phyloP scores from a whole-genome alignment of 2,329 filamentous ascomycete species.

The Trichophyton equinum region DNA sequence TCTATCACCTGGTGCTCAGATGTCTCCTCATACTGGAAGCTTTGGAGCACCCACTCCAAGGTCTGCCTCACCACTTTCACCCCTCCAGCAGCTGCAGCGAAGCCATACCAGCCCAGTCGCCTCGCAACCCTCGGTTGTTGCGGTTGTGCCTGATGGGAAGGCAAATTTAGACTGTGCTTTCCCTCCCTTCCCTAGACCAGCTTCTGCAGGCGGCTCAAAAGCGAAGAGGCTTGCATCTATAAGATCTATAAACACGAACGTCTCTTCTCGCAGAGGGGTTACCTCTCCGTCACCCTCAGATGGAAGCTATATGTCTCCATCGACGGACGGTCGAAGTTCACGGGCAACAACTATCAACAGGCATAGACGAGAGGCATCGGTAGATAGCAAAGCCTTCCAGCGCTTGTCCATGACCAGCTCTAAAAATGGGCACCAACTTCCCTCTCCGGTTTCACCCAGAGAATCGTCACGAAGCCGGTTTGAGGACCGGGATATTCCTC shows the following conservation, averaged over 20 bases:
- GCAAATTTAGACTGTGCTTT: conserved; percentile 42
- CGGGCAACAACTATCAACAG: neutral
- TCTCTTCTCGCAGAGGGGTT: neutral
- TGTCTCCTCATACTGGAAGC: conserved; percentile 23
- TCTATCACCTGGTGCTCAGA: conserved; percentile 45
- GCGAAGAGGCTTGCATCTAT: conserved; percentile 2
- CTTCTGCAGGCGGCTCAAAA: conserved; percentile 15
- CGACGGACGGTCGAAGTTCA: neutral
- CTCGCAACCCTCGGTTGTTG: conserved; percentile 34
- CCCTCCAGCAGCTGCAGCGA: conserved; percentile 26
- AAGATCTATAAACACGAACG: conserved; percentile 2
- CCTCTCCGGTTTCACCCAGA: conserved; percentile 8
- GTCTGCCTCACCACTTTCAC: conserved; percentile 51
- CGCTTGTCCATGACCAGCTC: conserved; percentile 12
- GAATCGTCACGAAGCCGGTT: neutral
- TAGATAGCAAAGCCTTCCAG: conserved; percentile 14
- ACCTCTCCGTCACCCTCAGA: neutral
- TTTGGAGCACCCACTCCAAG: conserved; percentile 37
- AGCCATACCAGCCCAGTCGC: conserved; percentile 31
- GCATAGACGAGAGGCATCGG: conserved; percentile 13
- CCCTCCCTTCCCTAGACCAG: conserved; percentile 40
- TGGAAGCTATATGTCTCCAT: neutral
- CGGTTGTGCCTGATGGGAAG: conserved; percentile 18
- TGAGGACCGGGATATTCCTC: conserved; percentile 13
- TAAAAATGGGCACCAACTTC: conserved; percentile 7